Evolutionary conservation across 2,329 filamentous ascomycete genomes (phyloP).

Genomic region (Stemphylium beticola): DNA sequence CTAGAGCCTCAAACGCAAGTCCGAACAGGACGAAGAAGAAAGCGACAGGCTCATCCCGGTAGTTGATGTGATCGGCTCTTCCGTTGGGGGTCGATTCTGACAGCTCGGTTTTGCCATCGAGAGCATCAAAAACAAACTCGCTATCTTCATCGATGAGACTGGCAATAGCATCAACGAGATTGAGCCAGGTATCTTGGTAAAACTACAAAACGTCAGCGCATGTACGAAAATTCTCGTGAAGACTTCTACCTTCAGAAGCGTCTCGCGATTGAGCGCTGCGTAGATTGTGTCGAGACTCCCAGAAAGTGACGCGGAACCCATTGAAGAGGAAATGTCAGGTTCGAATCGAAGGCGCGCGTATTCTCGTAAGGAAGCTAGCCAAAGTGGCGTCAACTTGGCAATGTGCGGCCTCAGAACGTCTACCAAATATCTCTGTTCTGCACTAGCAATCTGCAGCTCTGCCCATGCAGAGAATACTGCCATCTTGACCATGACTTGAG

Average conservation of each 20-base stretch:
- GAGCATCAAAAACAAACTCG: constrained; percentile 94
- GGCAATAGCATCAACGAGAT: constrained; percentile 94
- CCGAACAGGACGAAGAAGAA: constrained; percentile 99
- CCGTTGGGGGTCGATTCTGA: constrained; percentile 50
- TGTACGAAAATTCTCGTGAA: not conserved
- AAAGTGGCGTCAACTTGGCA: constrained; percentile 85
- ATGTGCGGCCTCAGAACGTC: constrained; percentile 91
- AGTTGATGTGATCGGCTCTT: constrained; percentile 83
- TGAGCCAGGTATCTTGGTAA: constrained; percentile 97
- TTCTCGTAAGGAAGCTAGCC: constrained; percentile 90
- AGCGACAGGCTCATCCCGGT: constrained; percentile 94
- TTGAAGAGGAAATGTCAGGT: constrained; percentile 91
- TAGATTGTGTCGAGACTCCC: constrained; percentile 93
- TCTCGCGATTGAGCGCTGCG: constrained; percentile 91
- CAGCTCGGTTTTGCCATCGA: constrained; percentile 76
- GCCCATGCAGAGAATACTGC: constrained; percentile 97
- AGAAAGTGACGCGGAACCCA: constrained; percentile 80
- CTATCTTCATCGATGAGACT: constrained; percentile 97
- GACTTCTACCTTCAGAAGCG: constrained; percentile 71
- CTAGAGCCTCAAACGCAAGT: constrained; percentile 92
- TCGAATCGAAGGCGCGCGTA: constrained; percentile 94
- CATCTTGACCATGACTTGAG: constrained; percentile 98
- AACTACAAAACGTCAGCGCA: constrained; percentile 60
- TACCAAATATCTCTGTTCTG: constrained; percentile 86
- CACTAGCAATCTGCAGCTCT: constrained; percentile 92